A percentile compares a stretch with the other conserved stretches of the same genome.
phyloP scores from a whole-genome alignment of 352 stramenopile genomes.

The Phytopythium boreale region DNA sequence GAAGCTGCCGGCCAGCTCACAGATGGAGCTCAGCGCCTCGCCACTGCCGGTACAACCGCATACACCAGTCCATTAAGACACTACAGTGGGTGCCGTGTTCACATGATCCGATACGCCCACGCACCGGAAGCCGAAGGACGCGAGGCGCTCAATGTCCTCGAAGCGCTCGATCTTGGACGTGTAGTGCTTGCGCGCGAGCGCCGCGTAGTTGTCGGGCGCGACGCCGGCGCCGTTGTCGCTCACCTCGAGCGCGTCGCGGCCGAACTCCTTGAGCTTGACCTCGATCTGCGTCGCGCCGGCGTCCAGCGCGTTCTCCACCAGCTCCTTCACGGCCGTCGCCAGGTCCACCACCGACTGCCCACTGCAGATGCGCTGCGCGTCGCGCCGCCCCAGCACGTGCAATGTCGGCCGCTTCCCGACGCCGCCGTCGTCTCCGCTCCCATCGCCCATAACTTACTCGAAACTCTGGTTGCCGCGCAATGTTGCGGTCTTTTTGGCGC shows the following conservation, averaged over 20 bases:
- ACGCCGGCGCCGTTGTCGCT: constrained; percentile 95
- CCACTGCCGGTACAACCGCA: constrained; percentile 40
- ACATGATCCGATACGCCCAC: not conserved
- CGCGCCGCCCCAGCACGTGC: constrained; percentile 37
- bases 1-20: constrained; percentile 86
- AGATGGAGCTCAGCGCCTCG: constrained; percentile 95
- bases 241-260: constrained; percentile 93
- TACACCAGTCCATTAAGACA: constrained; percentile 1
- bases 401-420: constrained; percentile 13
- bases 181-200: constrained; percentile 90
- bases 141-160: constrained; percentile 89
- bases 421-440: not conserved
- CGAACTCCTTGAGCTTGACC: constrained; percentile 91
- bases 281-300: constrained; percentile 72
- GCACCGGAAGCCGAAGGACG: constrained; percentile 94
- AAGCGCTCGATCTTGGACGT: constrained; percentile 97
- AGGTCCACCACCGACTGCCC: constrained; percentile 96
- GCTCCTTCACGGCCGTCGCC: constrained; percentile 95
- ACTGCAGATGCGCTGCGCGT: constrained; percentile 73
- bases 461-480: not conserved
- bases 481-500: not conserved
- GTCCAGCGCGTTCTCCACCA: constrained; percentile 94
- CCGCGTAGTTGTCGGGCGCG: constrained; percentile 56
- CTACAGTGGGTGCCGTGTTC: too few species aligned
- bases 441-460: not conserved